phyloP scores from a whole-genome alignment of 2,329 filamentous ascomycete genomes.

The Xylaria sp. region DNA sequence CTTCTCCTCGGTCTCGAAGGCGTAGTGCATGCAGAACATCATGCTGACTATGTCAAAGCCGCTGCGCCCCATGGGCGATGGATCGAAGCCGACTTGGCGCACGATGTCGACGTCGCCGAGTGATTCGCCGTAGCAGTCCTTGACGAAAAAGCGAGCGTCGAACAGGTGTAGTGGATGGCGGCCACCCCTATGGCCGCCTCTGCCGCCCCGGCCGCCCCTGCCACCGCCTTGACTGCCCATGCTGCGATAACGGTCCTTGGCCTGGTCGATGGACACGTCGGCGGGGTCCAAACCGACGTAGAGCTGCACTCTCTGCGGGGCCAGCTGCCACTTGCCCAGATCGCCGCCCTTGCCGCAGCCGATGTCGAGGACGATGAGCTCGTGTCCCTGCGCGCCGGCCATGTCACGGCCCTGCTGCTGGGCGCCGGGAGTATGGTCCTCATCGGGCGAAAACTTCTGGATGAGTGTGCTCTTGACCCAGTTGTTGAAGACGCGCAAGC shows the following conservation, averaged over 20 bases:
- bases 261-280: slow-evolving; percentile 90
- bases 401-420: slow-evolving; percentile 59
- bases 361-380: slow-evolving; percentile 87
- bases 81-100: slow-evolving; percentile 86
- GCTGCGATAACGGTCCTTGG: slow-evolving; percentile 80
- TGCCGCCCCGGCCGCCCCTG: slow-evolving; percentile 60
- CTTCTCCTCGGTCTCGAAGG: slow-evolving; percentile 91
- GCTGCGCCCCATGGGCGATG: slow-evolving; percentile 75
- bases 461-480: slow-evolving; percentile 99
- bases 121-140: slow-evolving; percentile 90
- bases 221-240: slow-evolving; percentile 71
- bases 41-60: slow-evolving; percentile 97
- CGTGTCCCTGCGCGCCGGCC: slow-evolving; percentile 59
- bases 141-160: slow-evolving; percentile 86
- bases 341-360: slow-evolving; percentile 98
- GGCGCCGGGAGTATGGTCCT: slow-evolving; percentile 73
- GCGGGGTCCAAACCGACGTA: slow-evolving; percentile 96
- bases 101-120: slow-evolving; percentile 85
- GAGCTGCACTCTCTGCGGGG: slow-evolving; percentile 87
- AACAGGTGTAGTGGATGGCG: slow-evolving; percentile 70
- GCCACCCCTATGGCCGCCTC: slow-evolving; percentile 57
- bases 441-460: slow-evolving; percentile 90
- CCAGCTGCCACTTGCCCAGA: slow-evolving; percentile 93
- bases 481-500: slow-evolving; percentile 94
- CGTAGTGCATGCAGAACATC: slow-evolving; percentile 99